Evolutionary conservation across 371 early-diverging fungal genomes (phyloP).

Genomic region (Fennellomyces sp.): DNA sequence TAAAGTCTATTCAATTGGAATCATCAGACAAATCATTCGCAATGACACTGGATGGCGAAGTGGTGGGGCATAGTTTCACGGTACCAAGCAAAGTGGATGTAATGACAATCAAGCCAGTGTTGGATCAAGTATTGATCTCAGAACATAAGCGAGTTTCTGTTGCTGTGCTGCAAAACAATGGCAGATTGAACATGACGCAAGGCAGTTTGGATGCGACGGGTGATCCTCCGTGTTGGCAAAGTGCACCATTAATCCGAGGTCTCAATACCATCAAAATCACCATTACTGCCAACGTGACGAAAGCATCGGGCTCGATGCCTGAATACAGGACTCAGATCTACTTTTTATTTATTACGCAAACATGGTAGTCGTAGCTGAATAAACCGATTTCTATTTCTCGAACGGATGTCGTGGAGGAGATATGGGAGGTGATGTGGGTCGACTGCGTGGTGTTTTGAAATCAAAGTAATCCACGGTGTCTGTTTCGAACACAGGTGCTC

Average conservation of each 20-base stretch:
- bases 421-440: background rate
- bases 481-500: background rate
- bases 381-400: background rate
- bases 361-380: constrained; percentile 22
- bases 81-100: constrained; percentile 26
- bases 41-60: constrained; percentile 26
- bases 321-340: constrained; percentile 42
- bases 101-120: constrained; percentile 26
- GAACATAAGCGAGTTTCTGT: constrained; percentile 30
- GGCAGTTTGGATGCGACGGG: constrained; percentile 3
- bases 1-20: constrained; percentile 10
- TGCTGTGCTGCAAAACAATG: constrained; percentile 35
- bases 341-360: constrained; percentile 36
- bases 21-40: constrained; percentile 12
- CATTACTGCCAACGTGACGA: constrained; percentile 37
- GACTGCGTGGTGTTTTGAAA: background rate
- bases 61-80: constrained; percentile 32
- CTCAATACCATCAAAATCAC: constrained; percentile 39
- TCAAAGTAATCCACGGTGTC: background rate
- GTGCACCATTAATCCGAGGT: constrained; percentile 25
- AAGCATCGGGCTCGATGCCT: constrained; percentile 13
- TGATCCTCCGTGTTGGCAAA: constrained; percentile 21
- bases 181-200: constrained; percentile 24
- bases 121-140: constrained; percentile 18
- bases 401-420: background rate